Evolutionary conservation across 2,329 filamentous ascomycete species (phyloP), one percentile per base, ranked within the genome.

Genomic region (Xylariaceae sp.): DNA sequence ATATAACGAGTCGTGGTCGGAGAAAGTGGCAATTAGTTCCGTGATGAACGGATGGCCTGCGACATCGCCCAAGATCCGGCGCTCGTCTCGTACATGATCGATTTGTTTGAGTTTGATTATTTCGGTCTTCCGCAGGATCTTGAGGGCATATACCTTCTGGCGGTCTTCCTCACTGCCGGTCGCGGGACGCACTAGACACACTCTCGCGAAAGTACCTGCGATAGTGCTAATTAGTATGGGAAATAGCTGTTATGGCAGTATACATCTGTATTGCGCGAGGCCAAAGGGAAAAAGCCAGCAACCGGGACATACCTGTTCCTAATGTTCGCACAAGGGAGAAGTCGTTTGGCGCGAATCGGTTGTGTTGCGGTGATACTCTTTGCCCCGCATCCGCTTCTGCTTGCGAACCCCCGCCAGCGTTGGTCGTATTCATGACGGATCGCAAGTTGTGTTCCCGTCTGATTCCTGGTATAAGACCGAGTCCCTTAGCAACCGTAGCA

Each of bases 11-110:
- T 92, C 89, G 65, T 80, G 78, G 74, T 93, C 90, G 69, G 90
- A 87, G 76, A 93, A 95, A 63, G 89, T 91, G 58, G 87, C 88
- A 48, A 89, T 80, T 69, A 93, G 82, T 60, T 84, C 87, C 50
- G 90, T 93, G 70, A 95, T 93, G 75, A 93, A 95, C 20, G 90
- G 90, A 70, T 93, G 87, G 20, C 89, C 89, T 45, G 88, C 86
- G 46, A 93, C 88, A 62, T 90, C 87, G 67, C 86, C 84, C 49
- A 95, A 84, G 64, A 93, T 88, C 60, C 86, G 84, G 65, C 90
- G 88, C 79, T 95, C 90, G 74, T 93, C 90, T 59, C 89, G 88
- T 52, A 93, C 90, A 73, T 95, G 90, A 74, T 93, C 90, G 64
- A 93, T 87, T 70, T 95, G 90, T 79, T 93, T 93, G 55, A 93